Evolutionary conservation across 305 asterid genomes (phyloP).

Genomic region (Solanum hybrid): DNA sequence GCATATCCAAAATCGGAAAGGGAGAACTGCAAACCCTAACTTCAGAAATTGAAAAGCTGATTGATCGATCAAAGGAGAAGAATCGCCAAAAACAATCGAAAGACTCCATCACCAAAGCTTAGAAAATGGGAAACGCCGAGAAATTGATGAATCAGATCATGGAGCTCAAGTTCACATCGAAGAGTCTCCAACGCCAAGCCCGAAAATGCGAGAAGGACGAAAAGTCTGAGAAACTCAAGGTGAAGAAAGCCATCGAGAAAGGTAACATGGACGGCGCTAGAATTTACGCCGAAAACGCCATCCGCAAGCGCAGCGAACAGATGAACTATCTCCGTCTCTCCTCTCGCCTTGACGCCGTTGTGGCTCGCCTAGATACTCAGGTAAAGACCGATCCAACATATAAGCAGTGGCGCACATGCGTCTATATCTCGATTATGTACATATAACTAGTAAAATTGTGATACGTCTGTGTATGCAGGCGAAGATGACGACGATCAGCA

Average conservation of each 20-base stretch:
- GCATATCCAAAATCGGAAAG: background rate
- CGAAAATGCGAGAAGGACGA: too few relatives aligned
- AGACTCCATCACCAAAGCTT: too few relatives aligned
- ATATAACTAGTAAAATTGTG: background rate
- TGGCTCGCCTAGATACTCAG: conserved; percentile 88
- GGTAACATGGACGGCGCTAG: background rate
- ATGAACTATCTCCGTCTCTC: conserved; percentile 88
- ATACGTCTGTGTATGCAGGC: conserved; percentile 63
- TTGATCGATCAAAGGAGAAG: too few relatives aligned
- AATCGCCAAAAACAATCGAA: too few relatives aligned
- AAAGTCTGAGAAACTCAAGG: too few relatives aligned
- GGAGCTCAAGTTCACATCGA: too few relatives aligned
- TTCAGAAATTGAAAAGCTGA: too few relatives aligned
- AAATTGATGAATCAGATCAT: too few relatives aligned
- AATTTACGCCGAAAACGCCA: conserved; percentile 50
- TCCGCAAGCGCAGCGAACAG: conserved; percentile 20
- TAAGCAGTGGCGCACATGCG: background rate
- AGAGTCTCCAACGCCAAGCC: too few relatives aligned
- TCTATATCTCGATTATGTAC: background rate
- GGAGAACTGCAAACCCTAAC: background rate
- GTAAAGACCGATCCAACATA: background rate
- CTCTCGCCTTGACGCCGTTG: conserved; percentile 92
- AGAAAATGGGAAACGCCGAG: too few relatives aligned
- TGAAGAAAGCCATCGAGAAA: too few relatives aligned
- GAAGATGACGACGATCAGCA: conserved; percentile 72